Percentiles rank a stretch among this genome's conserved stretches.
Evolutionary conservation across 257 asterid genomes (phyloP).

Genomic region (Solanum acaule): DNA sequence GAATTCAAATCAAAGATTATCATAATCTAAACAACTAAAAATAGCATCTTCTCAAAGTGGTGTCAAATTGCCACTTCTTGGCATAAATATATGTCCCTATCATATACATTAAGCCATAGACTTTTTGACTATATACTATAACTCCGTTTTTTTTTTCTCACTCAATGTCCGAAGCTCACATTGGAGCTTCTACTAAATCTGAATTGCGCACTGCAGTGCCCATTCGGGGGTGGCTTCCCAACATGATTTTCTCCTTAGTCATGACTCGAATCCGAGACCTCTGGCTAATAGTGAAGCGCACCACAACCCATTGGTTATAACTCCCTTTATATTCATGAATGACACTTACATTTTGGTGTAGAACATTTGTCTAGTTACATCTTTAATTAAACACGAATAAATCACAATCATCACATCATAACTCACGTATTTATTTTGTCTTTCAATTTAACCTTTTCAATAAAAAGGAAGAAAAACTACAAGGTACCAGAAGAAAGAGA

Average conservation of each 20-base stretch:
- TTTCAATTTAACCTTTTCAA: neutral
- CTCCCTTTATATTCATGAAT: neutral
- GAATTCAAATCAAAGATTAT: neutral
- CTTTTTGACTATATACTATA: neutral
- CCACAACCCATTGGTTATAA: neutral
- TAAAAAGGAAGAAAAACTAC: neutral
- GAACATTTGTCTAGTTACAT: neutral
- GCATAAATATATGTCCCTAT: neutral
- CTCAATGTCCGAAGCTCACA: accelerated
- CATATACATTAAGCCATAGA: neutral
- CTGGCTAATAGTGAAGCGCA: no score
- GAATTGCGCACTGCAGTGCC: no score
- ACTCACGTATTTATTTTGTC: neutral
- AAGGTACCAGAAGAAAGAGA: neutral
- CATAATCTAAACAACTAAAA: neutral
- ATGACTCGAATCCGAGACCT: no score
- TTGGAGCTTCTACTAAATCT: no score
- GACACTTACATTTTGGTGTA: neutral
- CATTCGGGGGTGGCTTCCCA: no score
- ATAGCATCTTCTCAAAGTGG: neutral
- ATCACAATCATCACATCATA: neutral
- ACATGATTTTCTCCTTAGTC: no score
- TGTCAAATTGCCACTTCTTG: neutral
- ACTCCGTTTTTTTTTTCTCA: neutral
- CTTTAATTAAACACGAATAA: neutral